Conservation (phyloP, 768 basidiomycete species). For the Mycena capillaripes region DNA sequence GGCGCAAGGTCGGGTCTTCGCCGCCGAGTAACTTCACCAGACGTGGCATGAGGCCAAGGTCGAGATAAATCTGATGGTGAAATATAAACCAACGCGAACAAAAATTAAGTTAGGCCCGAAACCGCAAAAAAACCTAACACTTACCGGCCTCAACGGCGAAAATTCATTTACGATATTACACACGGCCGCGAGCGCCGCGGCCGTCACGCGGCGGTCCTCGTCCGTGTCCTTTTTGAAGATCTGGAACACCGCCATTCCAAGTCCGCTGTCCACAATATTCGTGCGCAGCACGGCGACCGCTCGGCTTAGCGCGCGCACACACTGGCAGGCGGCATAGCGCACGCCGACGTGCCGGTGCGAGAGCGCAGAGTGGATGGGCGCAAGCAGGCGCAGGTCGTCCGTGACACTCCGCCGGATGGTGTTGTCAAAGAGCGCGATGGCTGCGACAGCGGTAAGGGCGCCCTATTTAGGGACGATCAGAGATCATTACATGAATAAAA, state of each 20-base stretch:
- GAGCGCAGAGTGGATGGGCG: conserved; percentile 66
- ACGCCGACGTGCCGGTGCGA: conserved; percentile 78
- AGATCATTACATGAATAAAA: neutral
- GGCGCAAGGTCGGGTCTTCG: conserved; percentile 67
- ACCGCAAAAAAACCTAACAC: conserved; percentile 41
- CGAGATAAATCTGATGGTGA: conserved; percentile 78
- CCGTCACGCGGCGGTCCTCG: conserved; percentile 79
- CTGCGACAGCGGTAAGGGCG: conserved; percentile 78
- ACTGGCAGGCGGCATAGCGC: conserved; percentile 90
- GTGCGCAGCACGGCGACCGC: conserved; percentile 87
- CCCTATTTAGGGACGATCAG: conserved; percentile 64
- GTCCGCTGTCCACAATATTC: conserved; percentile 84
- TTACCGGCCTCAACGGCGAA: conserved; percentile 81
- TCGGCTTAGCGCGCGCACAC: conserved; percentile 83
- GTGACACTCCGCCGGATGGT: conserved; percentile 79
- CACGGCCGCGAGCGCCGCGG: conserved; percentile 79
- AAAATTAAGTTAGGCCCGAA: neutral
- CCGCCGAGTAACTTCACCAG: conserved; percentile 70
- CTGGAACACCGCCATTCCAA: conserved; percentile 79
- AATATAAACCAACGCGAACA: no score
- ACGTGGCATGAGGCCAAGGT: conserved; percentile 75
- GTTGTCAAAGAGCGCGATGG: conserved; percentile 80
- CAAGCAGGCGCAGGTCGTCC: conserved; percentile 65
- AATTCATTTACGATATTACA: conserved; percentile 92
- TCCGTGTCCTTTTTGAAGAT: conserved; percentile 57